Conservation (phyloP, 306 rosid species). For the Medicago lupulina region DNA sequence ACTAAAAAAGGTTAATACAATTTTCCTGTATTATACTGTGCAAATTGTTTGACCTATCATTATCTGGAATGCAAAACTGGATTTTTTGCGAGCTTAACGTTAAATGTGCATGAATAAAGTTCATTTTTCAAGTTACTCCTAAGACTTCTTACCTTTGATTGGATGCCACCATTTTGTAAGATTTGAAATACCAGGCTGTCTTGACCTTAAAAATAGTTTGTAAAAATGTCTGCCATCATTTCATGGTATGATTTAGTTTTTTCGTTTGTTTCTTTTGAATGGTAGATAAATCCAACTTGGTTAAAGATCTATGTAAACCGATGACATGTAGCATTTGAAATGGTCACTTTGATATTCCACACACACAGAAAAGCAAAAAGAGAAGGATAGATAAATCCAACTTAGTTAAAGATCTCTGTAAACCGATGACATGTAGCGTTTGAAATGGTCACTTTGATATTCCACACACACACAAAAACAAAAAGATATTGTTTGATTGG, state of each 20-base stretch:
- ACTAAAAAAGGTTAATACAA: conserved; percentile 69
- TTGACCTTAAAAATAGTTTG: conserved; percentile 6
- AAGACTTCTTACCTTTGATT: background rate
- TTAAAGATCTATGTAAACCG: conserved; percentile 7
- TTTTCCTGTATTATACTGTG: conserved; percentile 40
- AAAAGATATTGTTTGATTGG: conserved; percentile 29
- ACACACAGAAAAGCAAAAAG: background rate
- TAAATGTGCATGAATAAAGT: conserved; percentile 13
- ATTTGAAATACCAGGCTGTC: background rate
- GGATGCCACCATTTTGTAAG: background rate
- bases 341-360: background rate
- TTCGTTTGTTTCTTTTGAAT: conserved; percentile 5
- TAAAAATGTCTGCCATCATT: background rate
- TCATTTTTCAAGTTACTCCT: background rate
- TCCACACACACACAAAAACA: background rate
- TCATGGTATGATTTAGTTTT: background rate
- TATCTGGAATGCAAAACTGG: conserved; percentile 14
- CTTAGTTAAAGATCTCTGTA: background rate
- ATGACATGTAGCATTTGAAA: background rate
- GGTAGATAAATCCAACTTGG: background rate
- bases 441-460: background rate
- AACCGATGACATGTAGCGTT: background rate
- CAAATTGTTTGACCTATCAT: conserved; percentile 36
- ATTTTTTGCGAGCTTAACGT: background rate
- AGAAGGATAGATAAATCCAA: background rate